phyloP scores from a whole-genome alignment of 2,329 filamentous ascomycete species.

The Phialemoniopsis sp. region DNA sequence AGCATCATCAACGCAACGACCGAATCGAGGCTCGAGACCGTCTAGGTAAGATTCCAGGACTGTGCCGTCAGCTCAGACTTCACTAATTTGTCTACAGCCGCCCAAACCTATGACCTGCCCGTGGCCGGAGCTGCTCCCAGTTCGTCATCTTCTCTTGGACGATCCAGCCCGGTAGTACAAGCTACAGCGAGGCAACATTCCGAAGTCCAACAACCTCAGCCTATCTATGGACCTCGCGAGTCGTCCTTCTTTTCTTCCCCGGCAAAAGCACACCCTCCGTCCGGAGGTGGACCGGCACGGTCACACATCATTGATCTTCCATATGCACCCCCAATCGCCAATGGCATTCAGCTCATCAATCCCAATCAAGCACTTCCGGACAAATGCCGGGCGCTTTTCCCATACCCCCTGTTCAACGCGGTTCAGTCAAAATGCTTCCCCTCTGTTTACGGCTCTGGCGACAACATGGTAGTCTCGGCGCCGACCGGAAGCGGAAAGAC shows the following conservation, averaged over 20 bases:
- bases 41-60: too few relatives aligned
- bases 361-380: constrained; percentile 58
- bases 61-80: too few relatives aligned
- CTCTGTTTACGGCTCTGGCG: constrained; percentile 58
- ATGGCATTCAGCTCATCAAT: constrained; percentile 33
- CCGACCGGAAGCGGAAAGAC: constrained; percentile 88
- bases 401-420: constrained; percentile 74
- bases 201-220: not conserved
- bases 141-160: not conserved
- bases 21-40: too few relatives aligned
- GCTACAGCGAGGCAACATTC: not conserved
- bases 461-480: constrained; percentile 77
- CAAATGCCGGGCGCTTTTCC: constrained; percentile 64
- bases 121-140: too few relatives aligned
- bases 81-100: too few relatives aligned
- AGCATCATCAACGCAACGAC: too few relatives aligned
- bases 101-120: too few relatives aligned
- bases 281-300: too few relatives aligned
- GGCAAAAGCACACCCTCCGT: not conserved
- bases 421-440: constrained; percentile 78
- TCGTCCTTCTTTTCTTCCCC: not conserved
- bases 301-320: constrained; percentile 3
- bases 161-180: constrained; percentile 1
- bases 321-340: constrained; percentile 26
- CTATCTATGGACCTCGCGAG: not conserved